Percentiles rank a stretch among this genome's conserved stretches.
These are phyloP conservation scores for Trichoderma asperellum DNA, from an alignment of 2,329 filamentous ascomycete genomes.

Conservation along the genomic window DNA sequence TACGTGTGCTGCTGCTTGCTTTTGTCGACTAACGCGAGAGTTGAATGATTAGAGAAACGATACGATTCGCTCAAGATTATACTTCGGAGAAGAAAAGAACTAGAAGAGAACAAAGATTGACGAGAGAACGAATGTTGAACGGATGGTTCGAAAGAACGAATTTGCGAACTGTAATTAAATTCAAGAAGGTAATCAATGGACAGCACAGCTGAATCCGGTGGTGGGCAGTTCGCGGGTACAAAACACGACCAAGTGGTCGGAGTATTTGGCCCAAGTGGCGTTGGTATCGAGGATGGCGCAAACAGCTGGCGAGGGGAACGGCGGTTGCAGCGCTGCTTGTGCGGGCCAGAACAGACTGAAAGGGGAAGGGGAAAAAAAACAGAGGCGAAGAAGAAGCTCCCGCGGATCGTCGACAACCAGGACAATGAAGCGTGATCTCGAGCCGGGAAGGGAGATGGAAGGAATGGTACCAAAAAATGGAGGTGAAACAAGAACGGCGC, in stretches of 20 bases:
- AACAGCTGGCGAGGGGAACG: conserved; percentile 8
- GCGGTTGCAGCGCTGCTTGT: conserved; percentile 13
- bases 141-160: conserved; percentile 33
- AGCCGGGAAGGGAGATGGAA: conserved; percentile 34
- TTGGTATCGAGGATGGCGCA: conserved; percentile 20
- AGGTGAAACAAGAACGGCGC: conserved; percentile 41
- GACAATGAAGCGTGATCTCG: conserved; percentile 28
- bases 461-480: conserved; percentile 34
- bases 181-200: conserved; percentile 41
- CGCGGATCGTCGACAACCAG: conserved; percentile 30
- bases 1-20: background rate
- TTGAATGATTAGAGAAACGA: conserved; percentile 9
- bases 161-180: conserved; percentile 31
- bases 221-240: conserved; percentile 31
- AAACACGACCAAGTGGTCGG: conserved; percentile 31
- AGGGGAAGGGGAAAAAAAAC: conserved; percentile 1
- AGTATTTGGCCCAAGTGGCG: conserved; percentile 23
- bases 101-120: conserved; percentile 28
- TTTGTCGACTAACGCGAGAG: background rate
- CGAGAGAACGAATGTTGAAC: conserved; percentile 22
- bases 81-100: conserved; percentile 29
- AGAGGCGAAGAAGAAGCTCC: conserved; percentile 5
- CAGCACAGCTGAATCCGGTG: conserved; percentile 59
- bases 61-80: conserved; percentile 1
- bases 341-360: conserved; percentile 14